Base-by-base conservation (phyloP, 2,329 filamentous ascomycete genomes). In the Albifimbria verrucaria region DNA sequence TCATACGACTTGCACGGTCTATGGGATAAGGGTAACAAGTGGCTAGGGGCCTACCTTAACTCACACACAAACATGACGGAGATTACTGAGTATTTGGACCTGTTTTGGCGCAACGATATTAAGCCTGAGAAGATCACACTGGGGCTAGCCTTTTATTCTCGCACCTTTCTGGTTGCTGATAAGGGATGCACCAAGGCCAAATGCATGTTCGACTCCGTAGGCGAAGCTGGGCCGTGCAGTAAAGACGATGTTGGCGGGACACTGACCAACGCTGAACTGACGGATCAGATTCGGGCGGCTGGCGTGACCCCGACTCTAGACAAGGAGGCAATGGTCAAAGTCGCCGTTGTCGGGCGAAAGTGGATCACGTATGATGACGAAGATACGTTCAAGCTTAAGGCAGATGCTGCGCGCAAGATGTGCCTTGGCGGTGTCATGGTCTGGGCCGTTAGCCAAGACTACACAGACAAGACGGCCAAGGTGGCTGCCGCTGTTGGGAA, bases 21-120 rank as follows among this genome's bases (percentile, higher is more conserved):
- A 2, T 75, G 71, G 68, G 71, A 74, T 52, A 18, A 41, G 9
- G 18, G 52, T 6, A 62, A 60, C 52, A 26, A 51, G 56, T 68
- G 15, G 17, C 60, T 57, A 7, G 69, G 69, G 1, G 46, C 59
- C 1, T 58, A 58, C 9, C 59, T 72, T 17, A 58, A 65, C 15
- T 55, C 63, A 1, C 75, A 77, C 52, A 73, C 74, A 0, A 77
- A 79, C 55, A 48, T 78, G 6, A 76, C 74, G 1, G 75, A 79
- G 55, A 76, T 78, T 28, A 57, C 73, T 4, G 15, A 53, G 1
- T 64, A 62, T 0, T 52, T 78, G 0, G 70, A 78, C 1, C 70
- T 80, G 0, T 60, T 82, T 2, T 80, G 78, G 75, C 67, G 73
- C 6, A 72, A 67, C 44, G 59, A 70, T 42, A 64, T 82, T 17